Evolutionary conservation across 129 eudicot species (phyloP).

Genomic region (Centrapalus pauciflorus): DNA sequence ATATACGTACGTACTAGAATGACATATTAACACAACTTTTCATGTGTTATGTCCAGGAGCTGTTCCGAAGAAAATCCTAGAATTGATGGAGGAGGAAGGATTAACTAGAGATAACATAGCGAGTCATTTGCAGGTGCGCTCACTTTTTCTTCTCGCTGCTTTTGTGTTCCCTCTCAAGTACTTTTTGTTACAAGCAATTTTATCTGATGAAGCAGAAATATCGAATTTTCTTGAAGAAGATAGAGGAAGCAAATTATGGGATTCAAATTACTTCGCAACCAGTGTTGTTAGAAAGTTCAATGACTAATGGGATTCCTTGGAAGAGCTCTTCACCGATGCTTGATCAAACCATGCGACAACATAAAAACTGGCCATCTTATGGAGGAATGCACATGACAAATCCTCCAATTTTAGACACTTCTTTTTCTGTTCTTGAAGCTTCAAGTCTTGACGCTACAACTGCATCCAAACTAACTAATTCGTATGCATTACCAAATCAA

Average conservation of each 20-base stretch:
- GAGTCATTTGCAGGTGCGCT: constrained; percentile 23
- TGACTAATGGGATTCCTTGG: background rate
- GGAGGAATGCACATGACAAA: background rate
- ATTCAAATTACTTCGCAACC: constrained; percentile 6
- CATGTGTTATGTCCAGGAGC: constrained; percentile 5
- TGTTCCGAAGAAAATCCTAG: constrained; percentile 19
- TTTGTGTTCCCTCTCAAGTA: background rate
- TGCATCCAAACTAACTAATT: background rate
- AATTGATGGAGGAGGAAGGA: constrained; percentile 27
- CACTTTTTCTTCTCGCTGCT: background rate
- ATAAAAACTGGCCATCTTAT: background rate
- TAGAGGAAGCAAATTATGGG: background rate
- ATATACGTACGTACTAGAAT: background rate
- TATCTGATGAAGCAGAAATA: constrained; percentile 7
- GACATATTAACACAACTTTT: background rate
- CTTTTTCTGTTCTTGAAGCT: background rate
- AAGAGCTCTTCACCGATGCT: background rate
- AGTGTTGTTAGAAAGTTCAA: constrained; percentile 25
- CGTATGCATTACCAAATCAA: constrained; percentile 1
- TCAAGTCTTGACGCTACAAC: background rate
- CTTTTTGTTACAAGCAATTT: background rate
- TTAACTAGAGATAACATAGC: constrained; percentile 33
- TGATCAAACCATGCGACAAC: background rate
- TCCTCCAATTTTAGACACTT: constrained; percentile 22
- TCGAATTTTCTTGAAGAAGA: constrained; percentile 11